Evolutionary conservation across 2,329 filamentous ascomycete species (phyloP), one percentile per base, ranked within the genome.

Genomic region (Diplocarpon mali): DNA sequence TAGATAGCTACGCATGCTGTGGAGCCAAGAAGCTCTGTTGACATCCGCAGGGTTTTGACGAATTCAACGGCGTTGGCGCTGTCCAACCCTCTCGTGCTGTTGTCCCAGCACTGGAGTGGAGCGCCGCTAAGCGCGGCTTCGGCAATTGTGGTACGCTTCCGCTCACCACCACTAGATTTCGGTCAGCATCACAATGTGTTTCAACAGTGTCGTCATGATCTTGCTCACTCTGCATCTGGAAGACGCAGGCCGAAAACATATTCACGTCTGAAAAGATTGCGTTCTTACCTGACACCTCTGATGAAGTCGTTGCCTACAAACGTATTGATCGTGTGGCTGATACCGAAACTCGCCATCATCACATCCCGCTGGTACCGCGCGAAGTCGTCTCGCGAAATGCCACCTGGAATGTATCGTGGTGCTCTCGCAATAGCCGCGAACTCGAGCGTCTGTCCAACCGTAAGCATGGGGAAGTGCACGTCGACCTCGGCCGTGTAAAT

Each of bases 141-240:
- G 1, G 82, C 83, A 50, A 90, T 86, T 14, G 78, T 84, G 2
- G 90, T 85, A 58, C 86, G 78, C 65, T 92, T 87, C 45, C 80
- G 69, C 59, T 85, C 80, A 28, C 80, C 79, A 17, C 80, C 80
- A 4, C 74, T 79, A 7, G 7, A 4, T 3, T 24, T 7, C 20
- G 7, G 20, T 24, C 7, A 24, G 20, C 7, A 24, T 24, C 20
- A 24, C n/a, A n/a, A n/a, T n/a, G n/a, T n/a, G n/a, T n/a, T n/a
- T n/a, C n/a, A n/a, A n/a, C n/a, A n/a, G n/a, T n/a, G n/a, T n/a
- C n/a, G n/a, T n/a, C n/a, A n/a, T n/a, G n/a, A n/a, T n/a, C n/a
- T n/a, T n/a, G n/a, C n/a, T n/a, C n/a, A n/a, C n/a, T n/a, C n/a
- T n/a, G n/a, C n/a, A n/a, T n/a, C n/a, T n/a, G n/a, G n/a, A n/a